Base-by-base conservation (phyloP, 2,329 filamentous ascomycete species). In the Fusarium metavorans region DNA sequence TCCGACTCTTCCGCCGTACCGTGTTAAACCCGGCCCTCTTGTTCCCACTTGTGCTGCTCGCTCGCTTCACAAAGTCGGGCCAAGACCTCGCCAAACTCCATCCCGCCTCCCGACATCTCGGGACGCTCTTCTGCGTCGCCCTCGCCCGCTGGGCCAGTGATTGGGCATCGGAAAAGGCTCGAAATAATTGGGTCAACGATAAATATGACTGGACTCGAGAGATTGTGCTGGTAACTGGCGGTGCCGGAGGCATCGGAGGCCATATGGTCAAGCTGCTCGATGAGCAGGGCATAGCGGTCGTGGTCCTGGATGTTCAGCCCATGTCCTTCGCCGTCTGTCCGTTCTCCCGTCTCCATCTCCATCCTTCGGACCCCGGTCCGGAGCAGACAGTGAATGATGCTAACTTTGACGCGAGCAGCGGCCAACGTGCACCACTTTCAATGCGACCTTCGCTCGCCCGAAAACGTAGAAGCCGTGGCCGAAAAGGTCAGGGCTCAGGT, bases 221-320 rank as follows among this genome's bases (percentile, higher is more conserved):
- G 83, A 87, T 95, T 60, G 91, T 94, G 4, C 85, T 95, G 50
- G 87, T 95, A 23, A 95, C 94, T 0, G 93, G 94, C 9, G 94
- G 94, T 9, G 91, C 92, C 48, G 90, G 90, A 66, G 94, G 94
- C 0, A 95, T 96, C 77, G 94, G 94, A 16, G 89, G 88, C 23
- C 84, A 88, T 41, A 87, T 94, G 4, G 92, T 93, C 16, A 86
- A 87, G 73, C 81, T 92, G 63, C 85, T 97, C n/a, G 91, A 90
- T 0, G 89, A 91, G 80, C 85, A 84, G 70, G 89, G 89, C 1
- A 86, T 93, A 75, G 93, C 89, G 73, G 92, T 95, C 37, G 92
- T 92, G 0, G 91, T 95, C 3, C 81, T 95, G 39, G 94, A 96
- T 82, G 87, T 94, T 37, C 90, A 92, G 76, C 86, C 87, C 6